phyloP scores from a whole-genome alignment of 805 yeast species.

The Trichomonascus vanleenenianus region DNA sequence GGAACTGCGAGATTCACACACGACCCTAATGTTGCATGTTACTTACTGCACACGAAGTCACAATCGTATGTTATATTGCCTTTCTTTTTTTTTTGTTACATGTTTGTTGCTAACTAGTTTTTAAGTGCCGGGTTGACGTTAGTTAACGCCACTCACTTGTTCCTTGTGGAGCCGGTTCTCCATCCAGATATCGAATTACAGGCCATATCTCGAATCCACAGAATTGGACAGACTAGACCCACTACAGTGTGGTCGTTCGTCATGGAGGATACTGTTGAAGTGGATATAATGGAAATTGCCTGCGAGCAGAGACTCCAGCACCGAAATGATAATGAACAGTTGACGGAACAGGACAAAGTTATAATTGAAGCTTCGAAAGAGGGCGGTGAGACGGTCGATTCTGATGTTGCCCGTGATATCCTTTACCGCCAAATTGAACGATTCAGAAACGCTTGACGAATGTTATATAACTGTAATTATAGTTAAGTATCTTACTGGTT shows the following conservation, averaged over 20 bases:
- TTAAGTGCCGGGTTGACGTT: conserved; percentile 68
- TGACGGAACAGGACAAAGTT: too few species aligned
- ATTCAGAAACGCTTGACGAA: too few species aligned
- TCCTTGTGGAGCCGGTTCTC: conserved; percentile 86
- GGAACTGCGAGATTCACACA: conserved; percentile 52
- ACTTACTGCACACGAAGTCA: conserved; percentile 73
- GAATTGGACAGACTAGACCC: conserved; percentile 78
- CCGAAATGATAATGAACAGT: too few species aligned
- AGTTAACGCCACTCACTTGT: conserved; percentile 87
- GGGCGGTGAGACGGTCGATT: too few species aligned
- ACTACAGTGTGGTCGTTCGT: conserved; percentile 93
- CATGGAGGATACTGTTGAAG: conserved; percentile 79
- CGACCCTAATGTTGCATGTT: conserved; percentile 63
- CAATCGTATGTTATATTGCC: conserved; percentile 44
- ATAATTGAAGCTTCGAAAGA: too few species aligned
- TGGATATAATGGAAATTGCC: conserved; percentile 58
- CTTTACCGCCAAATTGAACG: too few species aligned
- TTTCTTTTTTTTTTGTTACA: not conserved
- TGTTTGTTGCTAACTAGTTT: conserved; percentile 4
- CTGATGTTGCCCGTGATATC: too few species aligned
- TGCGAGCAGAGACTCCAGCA: too few species aligned
- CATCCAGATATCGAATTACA: conserved; percentile 83
- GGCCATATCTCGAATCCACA: conserved; percentile 84
- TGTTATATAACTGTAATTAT: too few species aligned
- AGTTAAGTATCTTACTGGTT: too few species aligned